Evolutionary conservation across 331 rosid species (phyloP).

Genomic region (Spiraea crenata): DNA sequence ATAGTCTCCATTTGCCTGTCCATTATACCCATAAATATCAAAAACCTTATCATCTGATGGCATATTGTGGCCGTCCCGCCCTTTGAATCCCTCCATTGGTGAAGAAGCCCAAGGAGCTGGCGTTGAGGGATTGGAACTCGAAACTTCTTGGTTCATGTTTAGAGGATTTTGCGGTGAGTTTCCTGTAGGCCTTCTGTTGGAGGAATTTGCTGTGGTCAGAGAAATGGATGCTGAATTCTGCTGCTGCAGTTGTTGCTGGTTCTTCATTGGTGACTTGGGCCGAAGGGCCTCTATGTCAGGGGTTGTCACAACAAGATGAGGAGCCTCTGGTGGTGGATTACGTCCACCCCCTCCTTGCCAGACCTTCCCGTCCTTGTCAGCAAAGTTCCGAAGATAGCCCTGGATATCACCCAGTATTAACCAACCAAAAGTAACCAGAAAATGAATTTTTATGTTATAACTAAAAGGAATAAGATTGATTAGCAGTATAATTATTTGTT

Average conservation of each 20-base stretch:
- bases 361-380: conserved; percentile 93
- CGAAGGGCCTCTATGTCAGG: conserved; percentile 91
- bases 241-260: conserved; percentile 94
- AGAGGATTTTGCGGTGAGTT: conserved; percentile 65
- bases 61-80: conserved; percentile 66
- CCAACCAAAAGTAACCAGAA: not conserved
- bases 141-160: conserved; percentile 52
- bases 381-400: conserved; percentile 73
- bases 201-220: conserved; percentile 46
- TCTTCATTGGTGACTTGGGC: conserved; percentile 98
- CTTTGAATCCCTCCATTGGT: conserved; percentile 72
- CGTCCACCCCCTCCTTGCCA: conserved; percentile 99
- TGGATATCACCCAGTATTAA: conserved; percentile 36
- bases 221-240: conserved; percentile 70
- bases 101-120: conserved; percentile 75
- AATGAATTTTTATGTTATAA: not conserved
- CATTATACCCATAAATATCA: conserved; percentile 67
- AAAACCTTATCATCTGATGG: conserved; percentile 68
- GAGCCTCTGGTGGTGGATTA: conserved; percentile 96
- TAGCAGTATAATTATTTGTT: not conserved
- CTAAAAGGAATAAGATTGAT: not conserved
- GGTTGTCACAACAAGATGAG: conserved; percentile 93
- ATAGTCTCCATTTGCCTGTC: conserved; percentile 53
- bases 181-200: conserved; percentile 73
- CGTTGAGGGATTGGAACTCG: conserved; percentile 66